Evolutionary conservation across 169 alveolate genomes (phyloP).

Genomic region (Plasmodium knowlesi): DNA sequence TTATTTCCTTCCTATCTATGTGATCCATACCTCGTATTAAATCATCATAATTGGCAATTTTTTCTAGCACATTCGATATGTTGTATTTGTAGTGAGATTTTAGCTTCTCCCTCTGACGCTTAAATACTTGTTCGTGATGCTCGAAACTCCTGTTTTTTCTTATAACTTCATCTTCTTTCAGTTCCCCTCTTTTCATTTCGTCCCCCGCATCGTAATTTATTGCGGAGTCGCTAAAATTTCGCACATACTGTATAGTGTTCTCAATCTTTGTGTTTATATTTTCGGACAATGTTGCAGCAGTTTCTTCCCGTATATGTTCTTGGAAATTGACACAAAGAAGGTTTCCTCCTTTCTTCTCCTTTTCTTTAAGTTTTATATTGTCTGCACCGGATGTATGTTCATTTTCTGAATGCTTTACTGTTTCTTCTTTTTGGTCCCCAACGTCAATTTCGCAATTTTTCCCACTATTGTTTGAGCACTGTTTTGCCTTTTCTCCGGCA

Average conservation of each 20-base stretch:
- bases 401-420: not conserved
- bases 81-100: constrained; percentile 25
- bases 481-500: not conserved
- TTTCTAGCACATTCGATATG: constrained; percentile 4
- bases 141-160: constrained; percentile 48
- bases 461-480: not conserved
- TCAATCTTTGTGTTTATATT: not conserved
- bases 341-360: not conserved
- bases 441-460: not conserved
- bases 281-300: not conserved
- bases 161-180: constrained; percentile 4
- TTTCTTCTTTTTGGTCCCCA: not conserved
- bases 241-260: constrained; percentile 1
- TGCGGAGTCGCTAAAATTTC: constrained; percentile 46
- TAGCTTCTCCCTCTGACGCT: constrained; percentile 55
- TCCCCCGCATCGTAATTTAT: constrained; percentile 16
- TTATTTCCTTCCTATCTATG: constrained; percentile 1
- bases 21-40: constrained; percentile 10
- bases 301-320: not conserved
- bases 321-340: not conserved
- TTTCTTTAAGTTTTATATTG: not conserved
- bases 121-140: constrained; percentile 27
- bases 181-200: not conserved
- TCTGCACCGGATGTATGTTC: not conserved
- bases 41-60: not conserved